These are phyloP conservation scores for Vitis amurensis DNA, from an alignment of 164 flowering plant genomes.

Conservation along the genomic window DNA sequence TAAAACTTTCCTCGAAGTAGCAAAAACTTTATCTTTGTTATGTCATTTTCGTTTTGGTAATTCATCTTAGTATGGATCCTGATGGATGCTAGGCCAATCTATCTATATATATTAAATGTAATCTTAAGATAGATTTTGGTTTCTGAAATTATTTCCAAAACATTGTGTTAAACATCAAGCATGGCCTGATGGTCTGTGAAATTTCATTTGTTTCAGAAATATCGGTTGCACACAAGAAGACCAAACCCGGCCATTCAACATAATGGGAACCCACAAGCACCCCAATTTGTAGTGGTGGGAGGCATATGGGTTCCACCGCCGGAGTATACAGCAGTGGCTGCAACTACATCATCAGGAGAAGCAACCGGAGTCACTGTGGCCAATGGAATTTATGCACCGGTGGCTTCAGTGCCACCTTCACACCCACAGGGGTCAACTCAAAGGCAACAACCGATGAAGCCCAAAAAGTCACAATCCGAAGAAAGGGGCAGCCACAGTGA, in stretches of 20 bases:
- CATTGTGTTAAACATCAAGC: not conserved
- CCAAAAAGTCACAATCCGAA: constrained; percentile 25
- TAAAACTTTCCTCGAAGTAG: no score
- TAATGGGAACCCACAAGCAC: constrained; percentile 44
- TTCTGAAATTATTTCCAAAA: not conserved
- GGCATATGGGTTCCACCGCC: constrained; percentile 78
- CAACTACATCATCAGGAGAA: constrained; percentile 31
- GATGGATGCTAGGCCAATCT: no score
- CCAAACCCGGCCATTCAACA: constrained; percentile 42
- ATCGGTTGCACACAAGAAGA: constrained; percentile 70
- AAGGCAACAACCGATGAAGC: constrained; percentile 18
- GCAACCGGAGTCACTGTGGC: constrained; percentile 14
- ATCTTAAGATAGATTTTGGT: not conserved
- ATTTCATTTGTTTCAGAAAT: constrained; percentile 50
- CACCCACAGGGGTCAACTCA: constrained; percentile 7
- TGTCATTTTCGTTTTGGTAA: no score
- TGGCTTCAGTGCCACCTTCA: constrained; percentile 33
- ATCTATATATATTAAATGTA: no score
- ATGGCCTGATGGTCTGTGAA: not conserved
- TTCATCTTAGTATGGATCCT: no score
- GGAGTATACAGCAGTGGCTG: constrained; percentile 35
- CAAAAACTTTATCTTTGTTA: no score
- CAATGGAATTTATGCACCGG: constrained; percentile 49
- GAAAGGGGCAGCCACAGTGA: constrained; percentile 33
- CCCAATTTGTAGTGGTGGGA: constrained; percentile 75